phyloP scores from a whole-genome alignment of 1,139 yeast species.

The Nakaseomyces sp. region DNA sequence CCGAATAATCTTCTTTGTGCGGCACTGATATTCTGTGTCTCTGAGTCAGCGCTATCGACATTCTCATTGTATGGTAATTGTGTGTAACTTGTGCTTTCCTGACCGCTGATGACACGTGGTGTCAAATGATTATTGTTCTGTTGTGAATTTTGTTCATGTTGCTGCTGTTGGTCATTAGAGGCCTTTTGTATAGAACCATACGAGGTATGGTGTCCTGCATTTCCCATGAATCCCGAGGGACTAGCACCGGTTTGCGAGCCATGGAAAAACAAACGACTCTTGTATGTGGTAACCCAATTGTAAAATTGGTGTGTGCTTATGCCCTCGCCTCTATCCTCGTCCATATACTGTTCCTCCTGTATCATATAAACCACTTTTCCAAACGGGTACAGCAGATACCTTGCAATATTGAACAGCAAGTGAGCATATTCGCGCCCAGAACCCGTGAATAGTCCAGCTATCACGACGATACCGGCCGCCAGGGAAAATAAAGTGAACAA shows the following conservation, averaged over 20 bases:
- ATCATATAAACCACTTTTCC: slow-evolving; percentile 79
- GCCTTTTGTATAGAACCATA: slow-evolving; percentile 23
- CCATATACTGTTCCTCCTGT: slow-evolving; percentile 69
- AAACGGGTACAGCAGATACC: slow-evolving; percentile 72
- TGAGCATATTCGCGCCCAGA: slow-evolving; percentile 50
- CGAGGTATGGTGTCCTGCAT: slow-evolving; percentile 15
- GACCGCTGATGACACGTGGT: neutral
- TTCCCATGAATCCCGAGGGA: slow-evolving; percentile 9
- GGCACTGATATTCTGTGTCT: slow-evolving; percentile 26
- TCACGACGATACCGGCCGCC: slow-evolving; percentile 38
- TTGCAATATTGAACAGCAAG: slow-evolving; percentile 54
- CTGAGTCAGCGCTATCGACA: neutral
- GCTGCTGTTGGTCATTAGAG: slow-evolving; percentile 8
- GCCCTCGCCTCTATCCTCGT: slow-evolving; percentile 86
- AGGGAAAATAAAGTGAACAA: slow-evolving; percentile 45
- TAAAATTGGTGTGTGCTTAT: slow-evolving; percentile 76
- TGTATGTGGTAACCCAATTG: slow-evolving; percentile 76
- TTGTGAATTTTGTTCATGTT: slow-evolving; percentile 3
- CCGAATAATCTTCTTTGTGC: slow-evolving; percentile 68
- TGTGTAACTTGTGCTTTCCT: neutral
- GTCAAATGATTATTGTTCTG: neutral
- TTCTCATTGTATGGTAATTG: slow-evolving; percentile 2
- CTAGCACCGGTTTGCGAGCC: neutral
- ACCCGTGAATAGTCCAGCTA: slow-evolving; percentile 41
- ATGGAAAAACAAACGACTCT: slow-evolving; percentile 34